Percentiles rank a stretch among this genome's conserved stretches.
Evolutionary conservation across 192 early-diverging fungal species (phyloP).

Genomic region (Chytriomyces hyalinus): DNA sequence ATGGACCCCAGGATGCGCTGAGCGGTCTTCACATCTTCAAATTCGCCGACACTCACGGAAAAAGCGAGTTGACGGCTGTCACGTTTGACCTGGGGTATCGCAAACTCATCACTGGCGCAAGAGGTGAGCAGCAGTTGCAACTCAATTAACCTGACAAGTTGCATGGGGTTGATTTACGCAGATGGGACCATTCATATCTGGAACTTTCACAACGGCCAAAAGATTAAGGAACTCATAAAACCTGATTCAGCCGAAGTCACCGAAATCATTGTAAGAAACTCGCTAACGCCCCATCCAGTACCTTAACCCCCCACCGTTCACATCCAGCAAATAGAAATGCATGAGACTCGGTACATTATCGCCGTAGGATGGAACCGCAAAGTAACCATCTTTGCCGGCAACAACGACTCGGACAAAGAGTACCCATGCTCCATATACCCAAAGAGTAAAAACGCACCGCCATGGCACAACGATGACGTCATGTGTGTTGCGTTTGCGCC

Average conservation of each 20-base stretch:
- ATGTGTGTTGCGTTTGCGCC: conserved; percentile 52
- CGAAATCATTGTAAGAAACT: conserved; percentile 39
- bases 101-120: conserved; percentile 58
- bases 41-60: conserved; percentile 53
- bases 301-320: not conserved
- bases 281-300: not conserved
- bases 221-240: conserved; percentile 57
- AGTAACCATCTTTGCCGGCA: conserved; percentile 56
- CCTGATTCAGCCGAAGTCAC: conserved; percentile 59
- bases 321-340: conserved; percentile 54
- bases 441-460: conserved; percentile 22
- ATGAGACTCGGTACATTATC: conserved; percentile 50
- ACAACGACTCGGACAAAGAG: conserved; percentile 36
- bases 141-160: not conserved
- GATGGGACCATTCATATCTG: conserved; percentile 62
- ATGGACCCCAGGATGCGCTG: conserved; percentile 38
- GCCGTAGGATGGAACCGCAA: conserved; percentile 59
- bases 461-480: conserved; percentile 58
- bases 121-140: conserved; percentile 32
- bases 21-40: conserved; percentile 55
- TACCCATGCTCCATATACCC: conserved; percentile 43
- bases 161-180: not conserved
- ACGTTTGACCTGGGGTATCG: conserved; percentile 52
- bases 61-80: conserved; percentile 58
- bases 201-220: conserved; percentile 70